Evolutionary conservation across 2,329 filamentous ascomycete species (phyloP), one percentile per base, ranked within the genome.

Genomic region (Aschersonia sp.): DNA sequence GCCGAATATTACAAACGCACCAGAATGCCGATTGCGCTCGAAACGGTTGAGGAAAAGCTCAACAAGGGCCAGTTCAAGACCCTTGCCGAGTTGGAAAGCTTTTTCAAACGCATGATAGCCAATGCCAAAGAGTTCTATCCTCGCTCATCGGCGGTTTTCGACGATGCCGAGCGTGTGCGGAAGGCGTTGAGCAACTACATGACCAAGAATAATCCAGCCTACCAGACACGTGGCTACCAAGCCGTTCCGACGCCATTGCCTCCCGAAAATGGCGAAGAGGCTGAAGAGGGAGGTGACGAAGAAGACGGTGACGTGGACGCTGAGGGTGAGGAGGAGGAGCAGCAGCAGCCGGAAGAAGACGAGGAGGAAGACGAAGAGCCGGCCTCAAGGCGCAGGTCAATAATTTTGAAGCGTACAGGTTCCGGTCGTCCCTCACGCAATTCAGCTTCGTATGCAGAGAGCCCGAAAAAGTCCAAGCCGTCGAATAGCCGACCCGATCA

Each of bases 171-270:
- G 64, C 79, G 87, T 45, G 77, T 95, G 43, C 77, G 88, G 44
- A 95, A 94, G 66, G 82, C 87, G 4, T 73, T 90, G 41, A 89
- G 84, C 61, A 90, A 89, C 58, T 87, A 81, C 62, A 94, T 94
- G 87, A 83, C 81, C 48, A 84, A 84, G 62, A 76, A 83, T 55
- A 94, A 95, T 56, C 87, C 88, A 11, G 86, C 85, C 12, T 94
- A 94, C 62, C 77, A 79, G 52, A 70, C 72, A 12, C 71, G 74
- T 30, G 69, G 68, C 44, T 92, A 94, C 58, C 73, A 77, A 50
- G 83, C 84, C 5, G 72, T 83, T 43, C 76, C 87, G 5, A 87
- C 86, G 1, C 84, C 87, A 0, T 70, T 89, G 12, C 83, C 83
- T 1, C 58, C 58, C 1, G 59, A 63, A 45, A 57, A 56, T 29